Evolutionary conservation across 2,329 filamentous ascomycete species (phyloP).

Genomic region (Colletotrichum australisinense): DNA sequence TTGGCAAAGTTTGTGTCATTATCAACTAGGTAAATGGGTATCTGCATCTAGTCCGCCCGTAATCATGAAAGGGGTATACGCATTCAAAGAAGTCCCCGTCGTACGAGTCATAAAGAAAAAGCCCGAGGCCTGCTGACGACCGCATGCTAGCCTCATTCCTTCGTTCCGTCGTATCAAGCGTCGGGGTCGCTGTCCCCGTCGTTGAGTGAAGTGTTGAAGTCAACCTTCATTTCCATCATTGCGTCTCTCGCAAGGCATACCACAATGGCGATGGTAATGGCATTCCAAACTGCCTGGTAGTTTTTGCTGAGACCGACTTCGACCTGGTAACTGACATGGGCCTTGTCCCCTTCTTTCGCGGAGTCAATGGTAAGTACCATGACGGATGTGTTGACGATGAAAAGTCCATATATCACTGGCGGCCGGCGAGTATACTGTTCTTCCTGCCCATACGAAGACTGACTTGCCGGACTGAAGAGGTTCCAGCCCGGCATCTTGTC

Average conservation of each 20-base stretch:
- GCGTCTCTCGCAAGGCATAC: slow-evolving; percentile 55
- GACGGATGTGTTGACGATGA: slow-evolving; percentile 52
- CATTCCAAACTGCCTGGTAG: slow-evolving; percentile 57
- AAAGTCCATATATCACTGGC: slow-evolving; percentile 57
- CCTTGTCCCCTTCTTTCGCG: slow-evolving; percentile 45
- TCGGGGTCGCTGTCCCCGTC: slow-evolving; percentile 52
- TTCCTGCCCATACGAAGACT: too few relatives aligned
- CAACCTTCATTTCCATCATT: slow-evolving; percentile 45
- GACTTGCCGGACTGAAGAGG: background rate
- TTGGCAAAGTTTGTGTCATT: background rate
- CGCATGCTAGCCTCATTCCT: background rate
- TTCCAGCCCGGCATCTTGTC: background rate
- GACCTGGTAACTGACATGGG: slow-evolving; percentile 56
- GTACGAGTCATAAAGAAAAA: background rate
- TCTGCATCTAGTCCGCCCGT: slow-evolving; percentile 12
- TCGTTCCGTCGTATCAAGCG: slow-evolving; percentile 40
- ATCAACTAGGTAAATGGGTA: slow-evolving; percentile 12
- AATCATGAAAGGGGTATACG: slow-evolving; percentile 27
- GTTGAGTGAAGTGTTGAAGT: slow-evolving; percentile 47
- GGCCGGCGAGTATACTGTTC: slow-evolving; percentile 37
- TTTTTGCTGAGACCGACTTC: slow-evolving; percentile 52
- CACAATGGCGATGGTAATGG: slow-evolving; percentile 53
- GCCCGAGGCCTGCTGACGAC: background rate
- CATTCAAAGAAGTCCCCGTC: slow-evolving; percentile 15
- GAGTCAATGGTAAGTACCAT: slow-evolving; percentile 54